phyloP scores from a whole-genome alignment of 331 rosid genomes.

The Rhamnella rubrinervis region DNA sequence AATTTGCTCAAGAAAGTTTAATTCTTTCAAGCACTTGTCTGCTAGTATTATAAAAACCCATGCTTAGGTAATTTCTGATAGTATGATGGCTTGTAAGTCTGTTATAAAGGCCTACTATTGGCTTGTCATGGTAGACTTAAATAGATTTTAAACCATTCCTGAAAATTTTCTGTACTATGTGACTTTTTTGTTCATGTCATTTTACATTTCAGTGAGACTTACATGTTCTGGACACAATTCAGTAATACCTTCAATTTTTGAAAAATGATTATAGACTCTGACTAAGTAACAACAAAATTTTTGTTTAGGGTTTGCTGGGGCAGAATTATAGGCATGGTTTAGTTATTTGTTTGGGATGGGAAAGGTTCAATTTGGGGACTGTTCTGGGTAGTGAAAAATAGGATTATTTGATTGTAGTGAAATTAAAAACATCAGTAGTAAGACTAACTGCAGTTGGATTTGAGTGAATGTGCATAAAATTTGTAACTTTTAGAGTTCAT shows the following conservation, averaged over 20 bases:
- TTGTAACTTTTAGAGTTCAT: too few species aligned
- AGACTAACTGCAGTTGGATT: neutral
- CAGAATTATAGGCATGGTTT: neutral
- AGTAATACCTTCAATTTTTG: neutral
- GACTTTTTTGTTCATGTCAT: constrained; percentile 4
- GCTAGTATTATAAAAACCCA: neutral
- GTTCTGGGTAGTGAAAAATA: neutral
- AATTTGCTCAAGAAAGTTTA: too few species aligned
- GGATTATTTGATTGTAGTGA: neutral
- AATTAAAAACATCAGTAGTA: neutral
- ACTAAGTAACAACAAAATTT: too few species aligned
- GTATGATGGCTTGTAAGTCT: too few species aligned
- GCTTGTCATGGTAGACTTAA: neutral
- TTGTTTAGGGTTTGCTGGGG: neutral
- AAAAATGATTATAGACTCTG: too few species aligned
- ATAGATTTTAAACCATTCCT: neutral
- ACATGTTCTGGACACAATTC: neutral
- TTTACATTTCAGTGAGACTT: neutral
- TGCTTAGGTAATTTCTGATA: neutral
- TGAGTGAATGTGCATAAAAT: neutral
- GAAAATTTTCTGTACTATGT: neutral
- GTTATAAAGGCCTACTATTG: too few species aligned
- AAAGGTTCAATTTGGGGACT: neutral
- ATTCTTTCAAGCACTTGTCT: neutral
- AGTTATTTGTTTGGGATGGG: neutral